A percentile compares a stretch with the other conserved stretches of the same genome.
Conservation (phyloP, 352 stramenopile genomes). For the Phytophthora quininea region DNA sequence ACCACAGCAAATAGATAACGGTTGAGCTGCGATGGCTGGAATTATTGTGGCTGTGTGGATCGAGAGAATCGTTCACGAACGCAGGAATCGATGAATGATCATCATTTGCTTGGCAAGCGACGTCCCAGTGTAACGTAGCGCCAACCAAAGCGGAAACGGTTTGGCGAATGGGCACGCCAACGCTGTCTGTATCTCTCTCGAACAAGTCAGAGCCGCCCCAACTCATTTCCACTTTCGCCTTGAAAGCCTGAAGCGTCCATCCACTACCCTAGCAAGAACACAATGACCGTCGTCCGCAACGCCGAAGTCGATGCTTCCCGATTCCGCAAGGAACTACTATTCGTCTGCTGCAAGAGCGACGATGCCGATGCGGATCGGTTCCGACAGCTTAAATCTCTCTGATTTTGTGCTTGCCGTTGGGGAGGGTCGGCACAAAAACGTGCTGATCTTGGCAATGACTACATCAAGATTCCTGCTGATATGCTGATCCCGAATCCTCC, state of each 20-base stretch:
- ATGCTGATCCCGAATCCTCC: no score
- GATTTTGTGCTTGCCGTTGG: no score
- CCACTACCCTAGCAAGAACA: constrained; percentile 14
- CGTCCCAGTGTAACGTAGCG: constrained; percentile 14
- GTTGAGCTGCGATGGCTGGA: neutral
- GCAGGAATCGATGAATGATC: constrained; percentile 3
- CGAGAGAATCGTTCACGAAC: neutral
- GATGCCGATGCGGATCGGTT: constrained; percentile 28
- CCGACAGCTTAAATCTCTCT: constrained; percentile 35
- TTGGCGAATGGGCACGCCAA: neutral
- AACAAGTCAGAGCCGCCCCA: neutral
- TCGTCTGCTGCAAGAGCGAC: constrained; percentile 41
- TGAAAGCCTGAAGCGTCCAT: constrained; percentile 12
- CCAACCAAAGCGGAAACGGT: constrained; percentile 28
- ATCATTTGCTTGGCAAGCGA: constrained; percentile 12
- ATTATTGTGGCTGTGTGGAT: neutral
- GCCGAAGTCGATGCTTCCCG: constrained; percentile 23
- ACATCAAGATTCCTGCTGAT: no score
- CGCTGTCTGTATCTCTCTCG: neutral
- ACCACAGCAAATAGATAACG: neutral
- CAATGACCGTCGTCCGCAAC: constrained; percentile 25
- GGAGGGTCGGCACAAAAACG: no score
- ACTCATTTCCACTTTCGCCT: constrained; percentile 16
- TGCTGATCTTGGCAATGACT: no score
- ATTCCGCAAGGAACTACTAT: constrained; percentile 38